Percentiles rank a stretch among this genome's conserved stretches.
These are phyloP conservation scores for Penicillium goetzii DNA, from an alignment of 495 filamentous ascomycete species.

Conservation along the genomic window DNA sequence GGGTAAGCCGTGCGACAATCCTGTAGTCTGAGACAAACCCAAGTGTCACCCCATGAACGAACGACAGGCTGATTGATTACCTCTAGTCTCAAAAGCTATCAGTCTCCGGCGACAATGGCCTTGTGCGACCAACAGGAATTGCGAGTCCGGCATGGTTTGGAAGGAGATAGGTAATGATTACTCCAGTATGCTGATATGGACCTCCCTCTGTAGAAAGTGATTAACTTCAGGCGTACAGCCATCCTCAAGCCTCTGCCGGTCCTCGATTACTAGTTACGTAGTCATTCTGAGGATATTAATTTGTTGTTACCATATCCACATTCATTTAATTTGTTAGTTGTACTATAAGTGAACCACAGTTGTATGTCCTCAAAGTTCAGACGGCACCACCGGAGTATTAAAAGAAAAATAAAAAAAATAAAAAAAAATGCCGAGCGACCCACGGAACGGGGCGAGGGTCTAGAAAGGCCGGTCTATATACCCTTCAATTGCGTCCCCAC, in stretches of 20 bases:
- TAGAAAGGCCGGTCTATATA: slow-evolving; percentile 32
- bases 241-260: neutral
- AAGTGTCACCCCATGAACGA: neutral
- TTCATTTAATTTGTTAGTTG: no score
- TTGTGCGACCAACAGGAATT: neutral
- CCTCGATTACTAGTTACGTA: neutral
- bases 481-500: slow-evolving; percentile 33
- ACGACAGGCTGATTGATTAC: neutral
- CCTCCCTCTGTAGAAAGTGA: neutral
- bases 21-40: neutral
- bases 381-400: neutral
- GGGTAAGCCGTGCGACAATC: neutral
- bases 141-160: neutral
- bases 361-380: neutral
- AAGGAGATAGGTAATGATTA: neutral
- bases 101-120: neutral
- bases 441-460: slow-evolving; percentile 38
- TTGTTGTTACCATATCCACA: no score
- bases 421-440: slow-evolving; percentile 11
- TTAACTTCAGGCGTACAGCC: neutral
- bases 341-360: no score
- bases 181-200: neutral
- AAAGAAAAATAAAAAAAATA: neutral
- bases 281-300: neutral
- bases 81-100: neutral